These are phyloP conservation scores for Ustanciosporium gigantosporum DNA, from an alignment of 1,284 basidiomycete species.

Conservation along the genomic window DNA sequence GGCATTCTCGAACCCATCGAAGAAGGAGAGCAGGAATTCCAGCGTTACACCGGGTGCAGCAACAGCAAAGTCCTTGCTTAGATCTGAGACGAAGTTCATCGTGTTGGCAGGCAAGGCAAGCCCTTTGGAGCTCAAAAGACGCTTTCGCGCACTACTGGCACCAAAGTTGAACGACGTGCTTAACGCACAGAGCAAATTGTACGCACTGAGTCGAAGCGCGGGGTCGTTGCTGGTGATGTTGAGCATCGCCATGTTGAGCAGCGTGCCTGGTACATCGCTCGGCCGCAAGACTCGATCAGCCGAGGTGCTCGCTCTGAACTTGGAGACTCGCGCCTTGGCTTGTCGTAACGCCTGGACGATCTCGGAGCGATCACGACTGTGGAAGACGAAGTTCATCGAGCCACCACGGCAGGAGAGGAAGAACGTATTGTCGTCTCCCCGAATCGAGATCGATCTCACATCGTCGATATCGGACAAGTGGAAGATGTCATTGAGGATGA, in stretches of 20 bases:
- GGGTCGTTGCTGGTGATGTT: conserved; percentile 53
- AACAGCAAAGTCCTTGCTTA: conserved; percentile 53
- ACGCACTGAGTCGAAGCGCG: conserved; percentile 46
- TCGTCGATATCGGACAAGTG: conserved; percentile 57
- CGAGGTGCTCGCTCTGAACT: conserved; percentile 40
- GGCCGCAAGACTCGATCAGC: conserved; percentile 48
- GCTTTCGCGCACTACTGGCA: conserved; percentile 46
- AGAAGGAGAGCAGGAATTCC: conserved; percentile 56
- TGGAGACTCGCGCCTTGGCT: conserved; percentile 51
- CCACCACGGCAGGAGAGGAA: conserved; percentile 53
- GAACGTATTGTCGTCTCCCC: conserved; percentile 58
- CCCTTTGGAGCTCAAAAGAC: conserved; percentile 46
- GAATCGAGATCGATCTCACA: conserved; percentile 48
- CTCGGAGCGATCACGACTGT: conserved; percentile 47
- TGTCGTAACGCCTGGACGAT: conserved; percentile 55
- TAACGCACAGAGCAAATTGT: conserved; percentile 56
- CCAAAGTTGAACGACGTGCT: conserved; percentile 57
- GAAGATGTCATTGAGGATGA: conserved; percentile 51
- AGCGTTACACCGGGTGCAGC: conserved; percentile 55
- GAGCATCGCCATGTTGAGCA: conserved; percentile 60
- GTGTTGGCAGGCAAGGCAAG: conserved; percentile 55
- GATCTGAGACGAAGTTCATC: conserved; percentile 50
- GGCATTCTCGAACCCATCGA: conserved; percentile 53
- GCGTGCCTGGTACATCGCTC: conserved; percentile 53
- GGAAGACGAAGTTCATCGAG: conserved; percentile 53